Evolutionary conservation across 352 stramenopile genomes (phyloP).

Genomic region (Phytophthora vignae): DNA sequence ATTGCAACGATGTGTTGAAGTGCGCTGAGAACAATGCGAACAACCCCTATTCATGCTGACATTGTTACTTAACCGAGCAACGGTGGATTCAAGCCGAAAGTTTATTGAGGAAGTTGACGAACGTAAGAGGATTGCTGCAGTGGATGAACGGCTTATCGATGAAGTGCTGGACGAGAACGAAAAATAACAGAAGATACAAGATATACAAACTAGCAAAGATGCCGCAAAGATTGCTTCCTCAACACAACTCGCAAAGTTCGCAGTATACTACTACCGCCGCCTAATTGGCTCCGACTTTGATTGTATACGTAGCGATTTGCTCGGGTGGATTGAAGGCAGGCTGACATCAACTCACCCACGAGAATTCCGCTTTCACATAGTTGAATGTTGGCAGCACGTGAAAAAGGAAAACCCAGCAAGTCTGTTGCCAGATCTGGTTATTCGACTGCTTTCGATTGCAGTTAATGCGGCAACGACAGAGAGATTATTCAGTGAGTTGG

Average conservation of each 20-base stretch:
- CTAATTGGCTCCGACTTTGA: conserved; percentile 1
- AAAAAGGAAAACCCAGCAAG: neutral
- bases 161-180: neutral
- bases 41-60: neutral
- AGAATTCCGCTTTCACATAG: neutral
- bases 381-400: neutral
- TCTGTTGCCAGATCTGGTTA: conserved; percentile 3
- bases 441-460: neutral
- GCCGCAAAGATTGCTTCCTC: conserved; percentile 3
- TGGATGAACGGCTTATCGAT: neutral
- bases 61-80: neutral
- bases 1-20: neutral
- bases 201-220: neutral
- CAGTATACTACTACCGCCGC: conserved; percentile 4
- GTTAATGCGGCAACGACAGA: conserved; percentile 5
- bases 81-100: neutral
- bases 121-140: neutral
- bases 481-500: neutral
- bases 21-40: neutral
- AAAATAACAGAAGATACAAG: neutral
- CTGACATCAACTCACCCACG: neutral
- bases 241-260: conserved; percentile 1
- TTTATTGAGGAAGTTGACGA: neutral
- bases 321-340: conserved; percentile 5
- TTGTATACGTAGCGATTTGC: conserved; percentile 6